phyloP scores from a whole-genome alignment of 495 filamentous ascomycete genomes.

The Penicillium ucsense region DNA sequence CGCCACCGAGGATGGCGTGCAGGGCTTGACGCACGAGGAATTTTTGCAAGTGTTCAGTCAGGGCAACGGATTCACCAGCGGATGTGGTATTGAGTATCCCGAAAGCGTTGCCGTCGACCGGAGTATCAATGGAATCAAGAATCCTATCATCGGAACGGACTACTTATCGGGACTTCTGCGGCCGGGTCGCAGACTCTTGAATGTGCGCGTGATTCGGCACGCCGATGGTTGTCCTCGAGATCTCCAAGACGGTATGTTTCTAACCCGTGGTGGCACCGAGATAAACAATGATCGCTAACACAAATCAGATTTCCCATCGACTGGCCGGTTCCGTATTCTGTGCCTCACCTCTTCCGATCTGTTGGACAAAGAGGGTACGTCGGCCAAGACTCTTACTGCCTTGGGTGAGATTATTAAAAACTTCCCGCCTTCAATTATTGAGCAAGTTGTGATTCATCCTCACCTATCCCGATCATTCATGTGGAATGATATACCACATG shows the following conservation, averaged over 20 bases:
- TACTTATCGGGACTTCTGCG: constrained; percentile 34
- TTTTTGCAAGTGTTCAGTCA: constrained; percentile 42
- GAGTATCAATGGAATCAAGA: constrained; percentile 5
- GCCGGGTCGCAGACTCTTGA: constrained; percentile 22
- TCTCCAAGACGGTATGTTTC: constrained; percentile 38
- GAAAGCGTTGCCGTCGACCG: constrained; percentile 30
- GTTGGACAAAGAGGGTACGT: constrained; percentile 16
- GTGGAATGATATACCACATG: constrained; percentile 47
- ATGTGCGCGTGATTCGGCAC: constrained; percentile 31
- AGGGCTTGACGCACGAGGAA: constrained; percentile 38
- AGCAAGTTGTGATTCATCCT: constrained; percentile 53
- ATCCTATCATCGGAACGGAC: constrained; percentile 30
- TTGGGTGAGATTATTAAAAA: constrained; percentile 35
- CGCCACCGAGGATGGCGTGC: constrained; percentile 15
- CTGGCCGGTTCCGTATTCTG: constrained; percentile 40
- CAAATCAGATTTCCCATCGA: constrained; percentile 28
- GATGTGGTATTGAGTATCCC: constrained; percentile 37
- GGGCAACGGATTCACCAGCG: constrained; percentile 38
- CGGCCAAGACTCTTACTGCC: constrained; percentile 18
- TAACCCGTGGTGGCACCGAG: neutral
- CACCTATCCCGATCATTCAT: constrained; percentile 39
- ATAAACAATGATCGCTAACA: too few relatives aligned
- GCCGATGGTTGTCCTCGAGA: constrained; percentile 37
- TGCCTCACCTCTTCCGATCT: constrained; percentile 30
- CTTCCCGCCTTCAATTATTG: constrained; percentile 39